phyloP scores from a whole-genome alignment of 192 early-diverging fungal genomes.

The Rhizoclosmatium globosum region DNA sequence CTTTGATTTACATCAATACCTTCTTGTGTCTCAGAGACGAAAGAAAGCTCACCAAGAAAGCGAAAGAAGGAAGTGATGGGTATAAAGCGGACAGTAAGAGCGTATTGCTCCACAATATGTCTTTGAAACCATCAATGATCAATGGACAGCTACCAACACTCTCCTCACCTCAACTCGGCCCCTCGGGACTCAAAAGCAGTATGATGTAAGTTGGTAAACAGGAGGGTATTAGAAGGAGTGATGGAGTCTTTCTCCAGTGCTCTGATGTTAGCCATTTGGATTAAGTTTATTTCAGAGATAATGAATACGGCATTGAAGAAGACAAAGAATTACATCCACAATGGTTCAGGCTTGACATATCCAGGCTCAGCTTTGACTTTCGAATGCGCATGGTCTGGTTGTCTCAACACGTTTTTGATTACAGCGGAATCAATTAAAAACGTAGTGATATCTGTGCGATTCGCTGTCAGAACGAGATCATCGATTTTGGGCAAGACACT shows the following conservation, averaged over 20 bases:
- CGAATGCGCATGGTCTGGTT: too few species aligned
- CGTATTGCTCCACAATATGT: constrained; percentile 26
- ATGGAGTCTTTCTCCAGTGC: background rate
- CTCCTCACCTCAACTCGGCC: constrained; percentile 15
- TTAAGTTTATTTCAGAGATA: too few species aligned
- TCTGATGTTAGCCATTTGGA: too few species aligned
- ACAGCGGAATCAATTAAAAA: too few species aligned
- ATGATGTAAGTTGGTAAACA: constrained; percentile 50
- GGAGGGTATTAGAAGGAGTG: constrained; percentile 52
- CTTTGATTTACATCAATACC: constrained; percentile 7
- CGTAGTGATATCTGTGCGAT: too few species aligned
- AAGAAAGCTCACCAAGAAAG: constrained; percentile 33
- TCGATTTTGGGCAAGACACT: background rate
- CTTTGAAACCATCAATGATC: background rate
- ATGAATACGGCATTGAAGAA: too few species aligned
- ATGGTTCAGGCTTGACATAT: too few species aligned
- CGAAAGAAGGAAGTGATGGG: constrained; percentile 49
- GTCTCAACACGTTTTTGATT: too few species aligned
- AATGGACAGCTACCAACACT: background rate
- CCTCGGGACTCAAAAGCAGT: constrained; percentile 41
- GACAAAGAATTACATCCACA: too few species aligned
- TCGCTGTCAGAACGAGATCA: background rate
- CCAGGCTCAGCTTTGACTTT: too few species aligned
- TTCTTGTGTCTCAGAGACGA: background rate
- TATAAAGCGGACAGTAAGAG: constrained; percentile 32